Base-by-base conservation (phyloP, 768 basidiomycete genomes). In the Russula abietina region DNA sequence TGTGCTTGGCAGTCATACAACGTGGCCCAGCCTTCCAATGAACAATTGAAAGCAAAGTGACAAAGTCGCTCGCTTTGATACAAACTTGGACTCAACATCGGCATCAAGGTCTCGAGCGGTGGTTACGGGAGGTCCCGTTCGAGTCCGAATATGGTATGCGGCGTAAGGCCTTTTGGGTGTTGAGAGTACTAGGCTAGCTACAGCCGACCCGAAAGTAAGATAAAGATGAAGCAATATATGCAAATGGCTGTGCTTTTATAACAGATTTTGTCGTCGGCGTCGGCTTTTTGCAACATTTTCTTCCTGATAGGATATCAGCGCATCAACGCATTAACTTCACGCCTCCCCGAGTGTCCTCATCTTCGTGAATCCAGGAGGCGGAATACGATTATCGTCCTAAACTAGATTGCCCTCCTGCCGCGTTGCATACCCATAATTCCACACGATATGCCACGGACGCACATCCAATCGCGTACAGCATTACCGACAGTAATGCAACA, bases 61-160 rank as follows among this genome's bases (percentile, higher is more conserved):
- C n/a, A 90, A 91, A 78, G 82, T 82, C 61, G 79, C 85, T 65
- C 85, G 87, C 65, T 76, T 87, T 73, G 81, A 80, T 66, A 75
- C 76, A 68, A 84, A 87, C 78, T 83, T 81, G 74, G 87, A 89
- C 75, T 80, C 85, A 69, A 81, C 81, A 67, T 83, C 85, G 72
- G 82, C 85, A 68, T 83, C 79, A 73, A 83, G 88, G 67, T 68
- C 76, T 70, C 57, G 58, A 56, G n/a, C 59, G 69, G 51, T 69
- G 67, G 38, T 38, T 49, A 38, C 45, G 39, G 48, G 41, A 19
- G 80, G 77, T 1, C 76, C 83, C n/a, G 66, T 80, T 39, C 77
- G 71, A 57, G 78, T 88, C n/a, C n/a, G n/a, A n/a, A n/a, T n/a
- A n/a, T n/a, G n/a, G n/a, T n/a, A n/a, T n/a, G n/a, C n/a, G n/a